These are phyloP conservation scores for Macroventuria anomochaeta DNA, from an alignment of 2,329 filamentous ascomycete species.

Conservation along the genomic window DNA sequence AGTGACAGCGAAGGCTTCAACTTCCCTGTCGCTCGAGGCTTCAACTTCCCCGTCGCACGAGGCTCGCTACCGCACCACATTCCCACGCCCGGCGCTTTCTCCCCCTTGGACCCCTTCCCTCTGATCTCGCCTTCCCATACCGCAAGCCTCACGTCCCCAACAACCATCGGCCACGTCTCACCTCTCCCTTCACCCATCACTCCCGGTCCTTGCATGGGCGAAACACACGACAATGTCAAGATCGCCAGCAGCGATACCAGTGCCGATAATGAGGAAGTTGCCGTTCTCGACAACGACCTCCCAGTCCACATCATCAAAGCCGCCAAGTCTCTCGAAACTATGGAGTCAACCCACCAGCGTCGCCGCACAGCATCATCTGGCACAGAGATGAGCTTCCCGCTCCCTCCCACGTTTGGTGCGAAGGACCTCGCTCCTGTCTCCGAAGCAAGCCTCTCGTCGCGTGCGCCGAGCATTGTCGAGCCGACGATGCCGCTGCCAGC, in stretches of 20 bases:
- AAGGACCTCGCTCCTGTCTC: constrained; percentile 32
- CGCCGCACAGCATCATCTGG: constrained; percentile 47
- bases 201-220: constrained; percentile 37
- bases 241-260: constrained; percentile 46
- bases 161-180: constrained; percentile 39
- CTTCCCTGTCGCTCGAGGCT: constrained; percentile 25
- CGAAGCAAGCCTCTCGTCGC: constrained; percentile 28
- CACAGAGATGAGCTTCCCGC: constrained; percentile 35
- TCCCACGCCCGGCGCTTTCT: constrained; percentile 36
- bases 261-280: constrained; percentile 40
- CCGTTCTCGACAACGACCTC: constrained; percentile 29
- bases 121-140: constrained; percentile 35
- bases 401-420: constrained; percentile 20
- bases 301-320: constrained; percentile 35
- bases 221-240: constrained; percentile 42
- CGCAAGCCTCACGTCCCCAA: constrained; percentile 37
- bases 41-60: constrained; percentile 24
- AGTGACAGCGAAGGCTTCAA: constrained; percentile 28
- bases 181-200: constrained; percentile 48
- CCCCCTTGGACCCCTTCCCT: constrained; percentile 42
- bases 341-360: constrained; percentile 30
- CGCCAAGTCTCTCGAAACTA: constrained; percentile 18
- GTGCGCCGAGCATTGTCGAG: constrained; percentile 32
- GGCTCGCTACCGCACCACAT: constrained; percentile 30
- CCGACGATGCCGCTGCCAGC: constrained; percentile 8